Evolutionary conservation across 2,329 filamentous ascomycete species (phyloP).

Genomic region (Cercospora sp.): DNA sequence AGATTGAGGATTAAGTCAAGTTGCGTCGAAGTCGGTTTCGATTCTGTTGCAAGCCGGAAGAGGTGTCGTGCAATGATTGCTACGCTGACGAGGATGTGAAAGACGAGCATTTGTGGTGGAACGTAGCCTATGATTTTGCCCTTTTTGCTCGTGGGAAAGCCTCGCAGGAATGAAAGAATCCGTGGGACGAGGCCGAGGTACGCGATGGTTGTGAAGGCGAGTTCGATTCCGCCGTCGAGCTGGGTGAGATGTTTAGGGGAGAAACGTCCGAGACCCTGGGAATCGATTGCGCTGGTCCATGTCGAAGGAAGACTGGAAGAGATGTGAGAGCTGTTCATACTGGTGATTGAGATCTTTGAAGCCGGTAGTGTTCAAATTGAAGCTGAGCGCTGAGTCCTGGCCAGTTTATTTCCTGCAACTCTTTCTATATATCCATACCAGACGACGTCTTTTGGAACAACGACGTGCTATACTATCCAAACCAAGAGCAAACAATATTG

Average conservation of each 20-base stretch:
- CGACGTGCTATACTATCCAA: neutral
- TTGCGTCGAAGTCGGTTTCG: neutral
- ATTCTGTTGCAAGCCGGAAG: neutral
- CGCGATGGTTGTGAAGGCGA: neutral
- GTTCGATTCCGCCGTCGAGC: neutral
- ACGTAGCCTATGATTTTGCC: neutral
- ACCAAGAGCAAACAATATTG: neutral
- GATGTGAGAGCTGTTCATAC: neutral
- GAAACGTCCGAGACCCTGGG: neutral
- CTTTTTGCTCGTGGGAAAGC: neutral
- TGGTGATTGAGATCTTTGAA: neutral
- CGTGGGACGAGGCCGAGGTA: neutral
- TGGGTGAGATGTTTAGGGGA: neutral
- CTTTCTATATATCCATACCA: no score
- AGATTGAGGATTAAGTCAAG: neutral
- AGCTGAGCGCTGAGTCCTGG: neutral
- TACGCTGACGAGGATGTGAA: neutral
- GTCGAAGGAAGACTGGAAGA: neutral
- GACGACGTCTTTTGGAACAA: neutral
- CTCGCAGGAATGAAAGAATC: neutral
- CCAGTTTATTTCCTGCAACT: neutral
- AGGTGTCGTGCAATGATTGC: neutral
- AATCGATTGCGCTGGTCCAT: neutral
- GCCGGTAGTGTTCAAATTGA: neutral
- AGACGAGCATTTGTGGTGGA: neutral